Evolutionary conservation across 352 stramenopile species (phyloP), one percentile per base, ranked within the genome.

Genomic region (Phytophthora hibernalis): DNA sequence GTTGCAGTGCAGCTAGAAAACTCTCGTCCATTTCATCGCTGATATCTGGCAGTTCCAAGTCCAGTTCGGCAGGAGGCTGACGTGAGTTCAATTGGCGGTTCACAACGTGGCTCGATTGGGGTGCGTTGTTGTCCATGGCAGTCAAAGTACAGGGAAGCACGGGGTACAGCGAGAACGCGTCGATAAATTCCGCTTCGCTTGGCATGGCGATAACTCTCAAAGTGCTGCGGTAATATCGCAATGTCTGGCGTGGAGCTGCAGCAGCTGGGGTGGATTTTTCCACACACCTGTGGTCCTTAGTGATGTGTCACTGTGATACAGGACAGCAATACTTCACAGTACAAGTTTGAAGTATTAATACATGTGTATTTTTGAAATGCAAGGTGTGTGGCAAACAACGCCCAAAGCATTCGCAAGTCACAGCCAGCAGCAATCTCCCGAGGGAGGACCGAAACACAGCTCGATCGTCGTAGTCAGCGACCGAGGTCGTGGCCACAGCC

Each of bases 1-100:
- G 55, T 22, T 68, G 31, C n/a, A 61, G 20, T 6, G 60, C 60
- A 9, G 42, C 60, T 16, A 52, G 28, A 13, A 68, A 61, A 16
- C 31, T 28, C 24, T 35, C 33, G 5, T 62, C 50, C 42, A 50
- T n/a, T 15, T 57, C 60, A 15, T 42, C 5, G 8, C 8, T 65
- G 9, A 12, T 7, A 4, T 4, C 37, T 21, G 2, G 16, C 1
- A 49, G 8, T 15, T 52, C 43, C 12, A 42, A 42, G 52, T 51
- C 38, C 1, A 20, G 13, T 8, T 53, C 21, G 16, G 51, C 20
- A 9, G 13, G 20, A 9, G 13, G 20, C 16, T 48, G 26, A 3
- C 42, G 12, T 4, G 58, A 48, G 30, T 56, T 26, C 12, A 13
- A 40, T 16, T 8, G 8, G n/a, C n/a, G 31, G 33, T 40, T 40